A percentile compares a stretch with the other conserved stretches of the same genome.
phyloP scores from a whole-genome alignment of 768 basidiomycete genomes.

The Lentinus tigrinus region DNA sequence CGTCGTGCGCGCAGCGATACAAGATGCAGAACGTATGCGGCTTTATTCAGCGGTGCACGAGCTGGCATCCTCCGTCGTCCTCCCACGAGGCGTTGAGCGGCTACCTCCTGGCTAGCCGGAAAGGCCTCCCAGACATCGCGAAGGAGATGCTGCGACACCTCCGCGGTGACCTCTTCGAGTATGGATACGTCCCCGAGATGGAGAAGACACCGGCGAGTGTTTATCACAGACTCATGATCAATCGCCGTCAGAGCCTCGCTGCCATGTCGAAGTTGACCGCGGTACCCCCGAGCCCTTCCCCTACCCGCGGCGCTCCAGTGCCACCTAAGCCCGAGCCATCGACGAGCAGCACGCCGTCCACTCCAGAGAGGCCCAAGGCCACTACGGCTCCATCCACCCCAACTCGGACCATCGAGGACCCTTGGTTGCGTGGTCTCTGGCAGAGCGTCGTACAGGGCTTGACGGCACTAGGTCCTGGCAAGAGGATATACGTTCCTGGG shows the following conservation, averaged over 20 bases:
- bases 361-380: no score
- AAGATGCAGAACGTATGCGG: background rate
- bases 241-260: background rate
- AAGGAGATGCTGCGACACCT: background rate
- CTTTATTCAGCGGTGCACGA: background rate
- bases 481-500: background rate
- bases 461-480: background rate
- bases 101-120: background rate
- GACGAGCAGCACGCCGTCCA: background rate
- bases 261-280: background rate
- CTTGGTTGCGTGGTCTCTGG: no score
- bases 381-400: no score
- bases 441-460: background rate
- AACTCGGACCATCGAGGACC: no score
- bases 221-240: constrained; percentile 3
- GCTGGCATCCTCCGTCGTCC: background rate
- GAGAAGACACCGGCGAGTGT: background rate
- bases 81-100: background rate
- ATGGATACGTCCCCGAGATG: constrained; percentile 12
- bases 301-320: background rate
- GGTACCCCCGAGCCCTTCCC: background rate
- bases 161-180: background rate
- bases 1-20: background rate
- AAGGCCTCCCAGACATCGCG: background rate
- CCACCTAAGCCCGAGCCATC: background rate